Percentiles rank a stretch among this genome's conserved stretches.
Evolutionary conservation across 345 rosid species (phyloP).

Genomic region (Sisymbrium altissimum): DNA sequence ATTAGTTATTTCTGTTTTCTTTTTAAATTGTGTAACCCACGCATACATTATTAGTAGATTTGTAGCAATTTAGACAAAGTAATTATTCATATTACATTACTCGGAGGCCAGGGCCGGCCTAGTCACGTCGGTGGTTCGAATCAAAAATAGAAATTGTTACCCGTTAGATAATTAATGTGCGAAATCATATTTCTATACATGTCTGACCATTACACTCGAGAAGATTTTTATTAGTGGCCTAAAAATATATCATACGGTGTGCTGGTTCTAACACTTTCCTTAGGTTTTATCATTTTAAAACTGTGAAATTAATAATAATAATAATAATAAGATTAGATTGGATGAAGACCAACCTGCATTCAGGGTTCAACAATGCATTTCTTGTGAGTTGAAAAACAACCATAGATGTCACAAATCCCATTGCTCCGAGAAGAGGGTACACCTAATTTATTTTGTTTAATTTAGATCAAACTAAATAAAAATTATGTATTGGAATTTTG

Average conservation of each 20-base stretch:
- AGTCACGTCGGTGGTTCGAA: not conserved
- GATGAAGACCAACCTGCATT: conserved; percentile 48
- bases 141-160: not conserved
- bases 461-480: not conserved
- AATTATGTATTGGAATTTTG: not conserved
- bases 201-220: not conserved
- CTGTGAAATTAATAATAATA: not conserved
- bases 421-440: conserved; percentile 72
- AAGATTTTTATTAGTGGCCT: not conserved
- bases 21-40: not conserved
- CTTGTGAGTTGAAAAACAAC: conserved; percentile 67
- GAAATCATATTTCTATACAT: not conserved
- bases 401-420: conserved; percentile 64
- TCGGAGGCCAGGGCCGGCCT: not conserved
- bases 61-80: not conserved
- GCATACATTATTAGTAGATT: not conserved
- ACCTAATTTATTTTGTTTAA: conserved; percentile 34
- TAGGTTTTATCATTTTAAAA: not conserved
- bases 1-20: not conserved
- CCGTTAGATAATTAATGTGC: not conserved
- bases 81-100: not conserved
- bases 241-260: not conserved
- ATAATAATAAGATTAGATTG: not conserved
- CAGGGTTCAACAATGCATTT: conserved; percentile 57
- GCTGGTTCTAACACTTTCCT: not conserved